These are phyloP conservation scores for Penicillium steckii DNA, from an alignment of 495 filamentous ascomycete species.

Conservation along the genomic window DNA sequence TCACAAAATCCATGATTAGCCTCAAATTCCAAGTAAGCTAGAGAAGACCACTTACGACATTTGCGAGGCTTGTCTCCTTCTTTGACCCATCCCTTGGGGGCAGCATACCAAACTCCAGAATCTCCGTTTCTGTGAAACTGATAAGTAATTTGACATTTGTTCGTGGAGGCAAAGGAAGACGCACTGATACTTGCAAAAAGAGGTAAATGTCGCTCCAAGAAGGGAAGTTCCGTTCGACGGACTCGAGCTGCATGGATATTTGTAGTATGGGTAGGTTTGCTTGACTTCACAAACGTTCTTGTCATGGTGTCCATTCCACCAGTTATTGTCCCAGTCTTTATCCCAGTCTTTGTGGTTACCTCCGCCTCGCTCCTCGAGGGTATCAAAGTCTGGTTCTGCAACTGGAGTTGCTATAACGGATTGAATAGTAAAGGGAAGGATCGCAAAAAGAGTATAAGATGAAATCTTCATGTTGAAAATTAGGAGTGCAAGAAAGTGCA, in stretches of 20 bases:
- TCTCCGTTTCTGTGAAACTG: background rate
- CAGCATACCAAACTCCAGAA: conserved; percentile 10
- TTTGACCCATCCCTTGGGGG: conserved; percentile 12
- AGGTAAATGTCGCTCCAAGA: conserved; percentile 5
- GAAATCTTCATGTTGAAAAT: conserved; percentile 8
- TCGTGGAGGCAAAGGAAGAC: too few species aligned
- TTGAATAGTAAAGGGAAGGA: conserved; percentile 3
- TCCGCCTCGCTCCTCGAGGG: conserved; percentile 5
- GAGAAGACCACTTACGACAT: too few species aligned
- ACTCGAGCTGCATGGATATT: conserved; percentile 9
- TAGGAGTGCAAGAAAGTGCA: too few species aligned
- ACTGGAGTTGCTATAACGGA: background rate
- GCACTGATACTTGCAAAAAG: conserved; percentile 12
- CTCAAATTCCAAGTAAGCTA: too few species aligned
- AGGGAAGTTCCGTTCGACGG: conserved; percentile 6
- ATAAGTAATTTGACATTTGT: too few species aligned
- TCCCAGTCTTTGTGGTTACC: background rate
- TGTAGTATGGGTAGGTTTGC: conserved; percentile 10
- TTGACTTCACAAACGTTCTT: conserved; percentile 10
- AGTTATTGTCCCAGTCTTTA: background rate
- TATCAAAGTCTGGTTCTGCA: conserved; percentile 1
- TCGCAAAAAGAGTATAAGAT: background rate
- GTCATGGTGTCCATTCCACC: background rate
- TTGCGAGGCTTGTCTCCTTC: conserved; percentile 7
- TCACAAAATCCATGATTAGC: too few species aligned